Evolutionary conservation across 768 basidiomycete genomes (phyloP), one percentile per base, ranked within the genome.

Genomic region (Harrya chromipes): DNA sequence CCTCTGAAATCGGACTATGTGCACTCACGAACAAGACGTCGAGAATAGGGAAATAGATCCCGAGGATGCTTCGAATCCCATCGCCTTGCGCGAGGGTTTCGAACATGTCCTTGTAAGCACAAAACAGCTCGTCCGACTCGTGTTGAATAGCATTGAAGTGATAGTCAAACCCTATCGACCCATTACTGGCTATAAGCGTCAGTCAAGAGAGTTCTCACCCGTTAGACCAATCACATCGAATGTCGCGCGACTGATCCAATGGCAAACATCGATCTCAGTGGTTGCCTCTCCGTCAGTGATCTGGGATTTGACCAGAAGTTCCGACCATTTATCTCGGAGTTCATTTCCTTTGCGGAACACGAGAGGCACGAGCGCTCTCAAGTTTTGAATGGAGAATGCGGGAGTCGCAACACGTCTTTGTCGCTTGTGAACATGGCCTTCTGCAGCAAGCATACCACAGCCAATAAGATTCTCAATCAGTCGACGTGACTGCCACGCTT

Each of bases 211-310:
- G 19, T 6, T 14, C 72, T 40, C 48, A 89, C 88, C 89, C 35
- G 92, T 89, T n/a, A 90, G 65, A 1, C 92, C 94, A 57, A 97
- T 92, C 39, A 94, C 84, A 64, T 95, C 94, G 59, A 97, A 88
- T 0, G 92, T 92, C 7, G 85, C 84, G 36, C 90, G 78, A 54
- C 84, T 86, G 31, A 94, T 68, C 86, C 87, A 94, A 56, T 80
- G 82, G 61, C 81, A 84, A 8, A 94, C 80, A 59, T 97, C 90
- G 23, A 97, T 62, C 59, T 59, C 75, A 52, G 63, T 58, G 7
- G 60, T 68, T 50, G 54, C 40, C 4, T 47, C 46, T 11, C 24
- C 16, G 20, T 49, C 27, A 29, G 47, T 16, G 14, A 33, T 2
- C 8, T 33, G 37, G 29, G 53, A 71, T 54, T 40, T 49, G 49